These are phyloP conservation scores for Scutellaria galericulata DNA, from an alignment of 257 asterid species.

Conservation along the genomic window DNA sequence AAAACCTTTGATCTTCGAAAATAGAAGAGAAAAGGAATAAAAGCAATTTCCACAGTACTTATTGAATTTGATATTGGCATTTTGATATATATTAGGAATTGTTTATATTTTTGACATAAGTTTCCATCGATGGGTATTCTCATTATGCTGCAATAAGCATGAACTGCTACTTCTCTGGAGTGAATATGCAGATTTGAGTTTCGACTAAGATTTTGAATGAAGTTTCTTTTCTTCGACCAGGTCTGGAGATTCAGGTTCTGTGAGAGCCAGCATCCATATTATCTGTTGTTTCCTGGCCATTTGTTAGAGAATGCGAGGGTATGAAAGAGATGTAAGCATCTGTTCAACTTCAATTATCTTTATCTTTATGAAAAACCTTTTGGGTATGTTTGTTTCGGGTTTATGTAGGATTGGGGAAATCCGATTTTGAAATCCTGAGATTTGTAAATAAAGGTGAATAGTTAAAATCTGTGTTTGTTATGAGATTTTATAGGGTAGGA, in stretches of 20 bases:
- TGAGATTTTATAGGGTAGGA: too few relatives aligned
- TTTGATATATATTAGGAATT: background rate
- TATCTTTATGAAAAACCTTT: background rate
- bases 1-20: background rate
- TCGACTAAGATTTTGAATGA: background rate
- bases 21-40: background rate
- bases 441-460: too few relatives aligned
- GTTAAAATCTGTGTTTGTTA: too few relatives aligned
- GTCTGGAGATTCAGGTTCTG: slow-evolving; percentile 18
- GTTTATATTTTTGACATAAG: background rate
- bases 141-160: background rate
- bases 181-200: slow-evolving; percentile 5
- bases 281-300: slow-evolving; percentile 31
- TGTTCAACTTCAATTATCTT: background rate
- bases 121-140: background rate
- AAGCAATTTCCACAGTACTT: too few relatives aligned
- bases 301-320: slow-evolving; percentile 47
- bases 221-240: slow-evolving; percentile 21
- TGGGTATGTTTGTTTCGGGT: too few relatives aligned
- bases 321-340: slow-evolving; percentile 54
- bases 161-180: slow-evolving; percentile 7
- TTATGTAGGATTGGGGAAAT: too few relatives aligned
- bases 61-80: background rate
- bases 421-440: too few relatives aligned
- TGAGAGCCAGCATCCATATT: slow-evolving; percentile 25